phyloP scores from a whole-genome alignment of 2,329 filamentous ascomycete species.

The Neonectria magnoliae region DNA sequence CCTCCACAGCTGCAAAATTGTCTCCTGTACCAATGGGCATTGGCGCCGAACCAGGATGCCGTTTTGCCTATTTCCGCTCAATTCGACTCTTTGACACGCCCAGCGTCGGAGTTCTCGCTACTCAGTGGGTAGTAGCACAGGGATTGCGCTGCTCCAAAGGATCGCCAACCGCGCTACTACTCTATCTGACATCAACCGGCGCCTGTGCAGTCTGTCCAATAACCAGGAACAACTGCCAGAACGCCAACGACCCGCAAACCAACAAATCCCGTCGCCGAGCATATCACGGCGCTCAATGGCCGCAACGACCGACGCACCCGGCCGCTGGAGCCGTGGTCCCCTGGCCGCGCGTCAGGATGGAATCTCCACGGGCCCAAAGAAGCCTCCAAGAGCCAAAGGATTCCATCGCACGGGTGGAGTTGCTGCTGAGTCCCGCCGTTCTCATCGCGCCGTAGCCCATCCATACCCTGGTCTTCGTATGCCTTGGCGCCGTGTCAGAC shows the following conservation, averaged over 20 bases:
- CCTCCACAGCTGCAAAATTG: neutral
- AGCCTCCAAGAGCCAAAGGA: slow-evolving; percentile 8
- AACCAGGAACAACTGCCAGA: neutral
- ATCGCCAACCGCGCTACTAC: neutral
- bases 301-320: neutral
- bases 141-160: neutral
- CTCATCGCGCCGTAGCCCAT: too few species aligned
- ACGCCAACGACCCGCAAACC: too few species aligned
- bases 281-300: too few species aligned
- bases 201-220: neutral
- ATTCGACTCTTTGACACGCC: too few species aligned
- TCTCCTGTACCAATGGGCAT: neutral
- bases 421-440: too few species aligned
- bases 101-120: neutral
- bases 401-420: neutral
- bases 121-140: neutral
- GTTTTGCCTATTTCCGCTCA: neutral
- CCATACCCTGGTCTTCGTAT: neutral
- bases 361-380: slow-evolving; percentile 1
- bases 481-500: neutral
- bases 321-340: neutral
- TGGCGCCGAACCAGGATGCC: too few species aligned
- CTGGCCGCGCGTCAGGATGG: slow-evolving; percentile 14
- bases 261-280: neutral
- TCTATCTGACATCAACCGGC: neutral